These are phyloP conservation scores for Entophlyctis luteolus DNA, from an alignment of 192 early-diverging fungal genomes.

Conservation along the genomic window DNA sequence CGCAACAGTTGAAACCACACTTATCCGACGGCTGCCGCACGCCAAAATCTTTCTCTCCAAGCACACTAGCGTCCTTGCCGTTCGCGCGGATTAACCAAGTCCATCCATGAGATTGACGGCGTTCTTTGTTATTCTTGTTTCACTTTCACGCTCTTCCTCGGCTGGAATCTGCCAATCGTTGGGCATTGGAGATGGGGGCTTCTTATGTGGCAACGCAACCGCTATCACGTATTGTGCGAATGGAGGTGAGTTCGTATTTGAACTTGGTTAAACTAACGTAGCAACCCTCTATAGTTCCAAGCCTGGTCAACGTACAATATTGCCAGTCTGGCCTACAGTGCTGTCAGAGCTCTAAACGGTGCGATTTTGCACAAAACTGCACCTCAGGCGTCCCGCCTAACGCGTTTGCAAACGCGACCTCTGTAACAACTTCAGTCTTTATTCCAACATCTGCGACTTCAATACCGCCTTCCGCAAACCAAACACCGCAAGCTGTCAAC, in stretches of 20 bases:
- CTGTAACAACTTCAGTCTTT: not conserved
- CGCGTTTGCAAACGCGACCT: not conserved
- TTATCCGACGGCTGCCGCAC: no score
- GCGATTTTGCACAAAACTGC: not conserved
- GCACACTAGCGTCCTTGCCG: no score
- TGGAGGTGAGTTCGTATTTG: not conserved
- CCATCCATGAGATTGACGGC: no score
- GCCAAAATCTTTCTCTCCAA: no score
- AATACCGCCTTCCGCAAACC: not conserved
- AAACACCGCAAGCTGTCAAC: not conserved
- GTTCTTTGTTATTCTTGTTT: no score
- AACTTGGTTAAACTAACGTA: not conserved
- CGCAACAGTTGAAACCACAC: no score
- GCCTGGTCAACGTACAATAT: not conserved
- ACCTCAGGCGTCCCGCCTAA: not conserved
- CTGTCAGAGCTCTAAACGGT: slow-evolving; percentile 2
- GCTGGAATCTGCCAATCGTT: not conserved
- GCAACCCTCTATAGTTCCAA: not conserved
- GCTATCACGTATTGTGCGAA: slow-evolving; percentile 16
- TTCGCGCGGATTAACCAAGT: no score
- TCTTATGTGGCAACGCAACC: not conserved
- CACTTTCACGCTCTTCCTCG: no score
- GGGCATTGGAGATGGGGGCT: not conserved
- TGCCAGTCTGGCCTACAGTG: not conserved
- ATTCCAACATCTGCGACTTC: not conserved